Evolutionary conservation across 2,329 filamentous ascomycete genomes (phyloP).

Genomic region (Cephalotrichum gorgonifer): DNA sequence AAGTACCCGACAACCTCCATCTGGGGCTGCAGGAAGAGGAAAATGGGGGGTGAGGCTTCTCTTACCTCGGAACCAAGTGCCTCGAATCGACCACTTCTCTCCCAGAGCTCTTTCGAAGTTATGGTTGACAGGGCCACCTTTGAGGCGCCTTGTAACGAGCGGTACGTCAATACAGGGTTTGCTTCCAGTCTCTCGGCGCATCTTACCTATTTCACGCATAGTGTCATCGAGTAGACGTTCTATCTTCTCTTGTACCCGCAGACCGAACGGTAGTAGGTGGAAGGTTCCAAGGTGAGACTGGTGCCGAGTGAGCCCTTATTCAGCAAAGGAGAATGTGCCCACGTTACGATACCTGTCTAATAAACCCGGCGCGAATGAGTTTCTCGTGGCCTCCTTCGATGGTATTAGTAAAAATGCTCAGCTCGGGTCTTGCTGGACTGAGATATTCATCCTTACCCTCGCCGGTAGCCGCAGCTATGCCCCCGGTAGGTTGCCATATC

Average conservation of each 20-base stretch:
- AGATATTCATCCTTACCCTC: constrained; percentile 30
- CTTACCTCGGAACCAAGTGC: constrained; percentile 60
- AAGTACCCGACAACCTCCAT: no score
- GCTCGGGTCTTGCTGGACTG: not conserved
- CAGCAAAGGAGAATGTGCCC: not conserved
- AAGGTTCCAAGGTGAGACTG: constrained; percentile 84
- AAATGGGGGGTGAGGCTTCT: no score
- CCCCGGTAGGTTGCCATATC: constrained; percentile 71
- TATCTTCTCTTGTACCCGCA: constrained; percentile 80
- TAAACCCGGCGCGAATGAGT: constrained; percentile 60
- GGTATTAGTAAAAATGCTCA: constrained; percentile 11
- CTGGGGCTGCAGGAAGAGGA: no score
- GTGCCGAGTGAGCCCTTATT: not conserved
- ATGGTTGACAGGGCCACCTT: constrained; percentile 76
- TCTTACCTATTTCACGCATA: constrained; percentile 63
- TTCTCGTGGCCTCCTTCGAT: constrained; percentile 52
- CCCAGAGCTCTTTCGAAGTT: constrained; percentile 77
- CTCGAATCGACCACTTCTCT: constrained; percentile 69
- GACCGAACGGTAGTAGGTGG: constrained; percentile 78
- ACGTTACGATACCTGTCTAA: constrained; percentile 50
- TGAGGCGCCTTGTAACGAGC: constrained; percentile 50
- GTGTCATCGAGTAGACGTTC: constrained; percentile 79
- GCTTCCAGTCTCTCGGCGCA: not conserved
- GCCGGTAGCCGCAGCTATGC: constrained; percentile 46
- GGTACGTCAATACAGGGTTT: not conserved